These are phyloP conservation scores for Tieghemostelium lacteum DNA, from an alignment of 78 protist species.

Conservation along the genomic window DNA sequence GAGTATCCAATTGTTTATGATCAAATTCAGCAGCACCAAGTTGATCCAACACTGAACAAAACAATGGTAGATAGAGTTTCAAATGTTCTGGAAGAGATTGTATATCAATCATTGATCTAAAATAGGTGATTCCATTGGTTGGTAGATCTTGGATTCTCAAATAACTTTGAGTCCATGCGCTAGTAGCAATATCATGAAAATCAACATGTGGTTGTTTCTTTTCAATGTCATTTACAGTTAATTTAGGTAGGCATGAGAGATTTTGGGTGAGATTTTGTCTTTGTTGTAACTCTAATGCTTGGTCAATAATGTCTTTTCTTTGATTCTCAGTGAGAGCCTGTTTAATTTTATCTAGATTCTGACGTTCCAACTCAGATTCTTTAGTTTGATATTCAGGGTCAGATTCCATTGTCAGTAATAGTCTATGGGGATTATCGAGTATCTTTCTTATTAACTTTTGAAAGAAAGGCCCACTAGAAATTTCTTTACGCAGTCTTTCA, in stretches of 20 bases:
- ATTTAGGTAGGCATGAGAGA: conserved; percentile 29
- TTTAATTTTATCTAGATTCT: neutral
- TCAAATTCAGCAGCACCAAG: conserved; percentile 63
- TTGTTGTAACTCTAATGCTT: conserved; percentile 25
- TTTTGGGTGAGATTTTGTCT: conserved; percentile 67
- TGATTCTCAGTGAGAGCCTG: neutral
- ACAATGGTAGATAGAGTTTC: conserved; percentile 48
- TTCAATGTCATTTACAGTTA: conserved; percentile 37
- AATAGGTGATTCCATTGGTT: conserved; percentile 71
- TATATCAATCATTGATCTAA: conserved; percentile 44
- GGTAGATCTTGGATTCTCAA: conserved; percentile 32
- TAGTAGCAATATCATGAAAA: neutral
- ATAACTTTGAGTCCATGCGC: neutral
- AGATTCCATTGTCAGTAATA: conserved; percentile 14
- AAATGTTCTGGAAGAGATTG: conserved; percentile 17
- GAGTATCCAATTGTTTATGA: conserved; percentile 57
- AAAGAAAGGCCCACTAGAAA: conserved; percentile 28
- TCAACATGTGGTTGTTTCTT: conserved; percentile 10
- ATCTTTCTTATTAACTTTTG: conserved; percentile 24
- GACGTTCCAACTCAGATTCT: conserved; percentile 20
- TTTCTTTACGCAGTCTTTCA: conserved; percentile 12
- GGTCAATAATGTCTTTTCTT: neutral
- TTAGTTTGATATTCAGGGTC: conserved; percentile 13
- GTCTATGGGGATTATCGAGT: conserved; percentile 33
- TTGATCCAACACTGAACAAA: conserved; percentile 13